phyloP scores from a whole-genome alignment of 75 land plant genomes.

The Selaginella tamariscina region DNA sequence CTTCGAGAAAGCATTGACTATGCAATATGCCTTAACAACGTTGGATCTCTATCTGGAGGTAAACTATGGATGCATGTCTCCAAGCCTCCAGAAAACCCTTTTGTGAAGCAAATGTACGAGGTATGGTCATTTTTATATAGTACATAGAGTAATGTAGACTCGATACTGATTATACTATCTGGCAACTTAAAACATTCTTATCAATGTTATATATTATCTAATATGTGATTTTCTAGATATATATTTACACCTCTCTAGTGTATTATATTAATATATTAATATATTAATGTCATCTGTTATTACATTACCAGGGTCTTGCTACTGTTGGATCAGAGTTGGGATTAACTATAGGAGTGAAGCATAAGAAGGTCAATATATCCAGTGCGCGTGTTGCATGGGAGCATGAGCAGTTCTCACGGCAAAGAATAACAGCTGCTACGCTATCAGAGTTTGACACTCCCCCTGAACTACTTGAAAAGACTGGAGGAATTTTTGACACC shows the following conservation, averaged over 20 bases:
- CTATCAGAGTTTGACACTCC: constrained; percentile 70
- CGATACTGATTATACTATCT: neutral
- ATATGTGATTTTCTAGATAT: neutral
- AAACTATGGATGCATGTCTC: constrained; percentile 87
- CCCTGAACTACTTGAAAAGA: constrained; percentile 53
- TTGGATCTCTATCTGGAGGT: constrained; percentile 52
- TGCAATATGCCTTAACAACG: constrained; percentile 88
- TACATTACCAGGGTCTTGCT: constrained; percentile 48
- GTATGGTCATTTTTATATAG: constrained; percentile 25
- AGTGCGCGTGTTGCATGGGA: constrained; percentile 98
- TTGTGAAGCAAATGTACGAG: constrained; percentile 71
- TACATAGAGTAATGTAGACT: neutral
- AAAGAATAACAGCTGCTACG: constrained; percentile 87
- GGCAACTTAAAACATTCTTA: neutral
- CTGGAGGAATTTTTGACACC: constrained; percentile 65
- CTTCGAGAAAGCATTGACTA: constrained; percentile 93
- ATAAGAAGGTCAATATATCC: constrained; percentile 95
- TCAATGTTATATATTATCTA: no score
- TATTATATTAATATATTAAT: no score
- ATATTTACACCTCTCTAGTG: no score
- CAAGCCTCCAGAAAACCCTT: constrained; percentile 93
- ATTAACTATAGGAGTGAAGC: constrained; percentile 54
- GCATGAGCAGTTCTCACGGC: constrained; percentile 96
- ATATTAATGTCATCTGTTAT: neutral
- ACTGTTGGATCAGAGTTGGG: constrained; percentile 61